These are phyloP conservation scores for Zasmidium cellare DNA, from an alignment of 2,329 filamentous ascomycete species.

Conservation along the genomic window DNA sequence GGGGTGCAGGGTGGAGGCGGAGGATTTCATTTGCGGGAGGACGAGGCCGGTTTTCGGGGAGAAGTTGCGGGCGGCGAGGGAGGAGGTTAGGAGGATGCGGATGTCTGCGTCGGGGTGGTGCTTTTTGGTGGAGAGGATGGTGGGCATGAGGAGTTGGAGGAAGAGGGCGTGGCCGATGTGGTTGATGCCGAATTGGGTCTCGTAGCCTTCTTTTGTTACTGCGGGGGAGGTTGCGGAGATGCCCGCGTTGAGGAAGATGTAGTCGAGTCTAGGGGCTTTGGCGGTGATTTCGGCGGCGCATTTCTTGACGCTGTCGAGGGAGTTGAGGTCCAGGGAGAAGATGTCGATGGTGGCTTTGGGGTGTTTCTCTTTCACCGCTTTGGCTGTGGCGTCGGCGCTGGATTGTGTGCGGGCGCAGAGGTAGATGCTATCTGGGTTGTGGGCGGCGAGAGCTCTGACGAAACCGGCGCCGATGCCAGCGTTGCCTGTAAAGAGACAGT, in stretches of 20 bases:
- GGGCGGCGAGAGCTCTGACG: conserved; percentile 44
- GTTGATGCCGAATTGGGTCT: conserved; percentile 37
- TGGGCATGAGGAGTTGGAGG: conserved; percentile 26
- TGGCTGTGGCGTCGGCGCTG: conserved; percentile 44
- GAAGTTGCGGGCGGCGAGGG: conserved; percentile 6
- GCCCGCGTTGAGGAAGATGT: conserved; percentile 47
- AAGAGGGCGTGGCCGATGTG: conserved; percentile 33
- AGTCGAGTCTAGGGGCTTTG: conserved; percentile 39
- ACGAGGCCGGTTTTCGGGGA: conserved; percentile 20
- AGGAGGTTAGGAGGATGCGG: conserved; percentile 40
- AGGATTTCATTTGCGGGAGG: conserved; percentile 23
- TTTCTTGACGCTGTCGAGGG: conserved; percentile 49
- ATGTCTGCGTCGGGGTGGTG: conserved; percentile 40
- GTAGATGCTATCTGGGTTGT: conserved; percentile 48
- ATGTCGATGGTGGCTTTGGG: conserved; percentile 42
- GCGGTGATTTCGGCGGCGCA: conserved; percentile 38
- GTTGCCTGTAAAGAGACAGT: conserved; percentile 33
- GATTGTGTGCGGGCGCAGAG: conserved; percentile 46
- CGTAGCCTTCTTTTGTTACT: conserved; percentile 39
- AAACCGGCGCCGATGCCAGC: conserved; percentile 50
- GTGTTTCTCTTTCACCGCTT: conserved; percentile 37
- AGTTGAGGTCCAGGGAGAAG: conserved; percentile 52
- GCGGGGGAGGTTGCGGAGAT: conserved; percentile 33
- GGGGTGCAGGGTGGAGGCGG: conserved; percentile 5
- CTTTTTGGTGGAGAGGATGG: conserved; percentile 44